Conservation (phyloP, 345 rosid genomes). For the Litchi chinensis region DNA sequence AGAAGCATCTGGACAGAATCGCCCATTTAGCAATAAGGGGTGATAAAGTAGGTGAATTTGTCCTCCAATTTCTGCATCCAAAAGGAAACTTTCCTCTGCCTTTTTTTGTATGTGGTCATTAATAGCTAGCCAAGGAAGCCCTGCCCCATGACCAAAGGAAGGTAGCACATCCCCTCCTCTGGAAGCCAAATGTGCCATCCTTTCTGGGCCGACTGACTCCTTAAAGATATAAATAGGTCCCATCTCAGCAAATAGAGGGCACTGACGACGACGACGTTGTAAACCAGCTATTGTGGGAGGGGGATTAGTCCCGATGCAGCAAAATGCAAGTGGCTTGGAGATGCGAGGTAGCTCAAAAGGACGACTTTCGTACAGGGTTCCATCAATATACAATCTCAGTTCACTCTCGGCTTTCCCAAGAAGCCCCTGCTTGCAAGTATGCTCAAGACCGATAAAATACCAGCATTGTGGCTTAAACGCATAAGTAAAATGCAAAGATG, state of each 20-base stretch:
- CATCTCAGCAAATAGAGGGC: conserved; percentile 99
- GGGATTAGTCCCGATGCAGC: conserved; percentile 98
- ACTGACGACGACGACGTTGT: conserved; percentile 98
- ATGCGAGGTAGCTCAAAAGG: conserved; percentile 95
- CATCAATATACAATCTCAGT: conserved; percentile 87
- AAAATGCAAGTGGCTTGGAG: conserved; percentile 93
- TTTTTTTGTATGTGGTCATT: conserved; percentile 56
- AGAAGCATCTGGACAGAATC: conserved; percentile 98
- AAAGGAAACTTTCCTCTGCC: conserved; percentile 79
- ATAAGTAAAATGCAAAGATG: conserved; percentile 96
- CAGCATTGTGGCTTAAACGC: conserved; percentile 99
- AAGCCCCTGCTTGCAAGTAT: conserved; percentile 78
- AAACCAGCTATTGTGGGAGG: conserved; percentile 99
- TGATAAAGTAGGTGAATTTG: conserved; percentile 88
- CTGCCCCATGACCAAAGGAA: conserved; percentile 89
- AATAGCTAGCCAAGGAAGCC: conserved; percentile 94
- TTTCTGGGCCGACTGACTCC: conserved; percentile 95
- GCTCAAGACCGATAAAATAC: conserved; percentile 97
- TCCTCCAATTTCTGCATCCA: conserved; percentile 93
- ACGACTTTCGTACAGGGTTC: conserved; percentile 88
- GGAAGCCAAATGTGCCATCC: conserved; percentile 86
- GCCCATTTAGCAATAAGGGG: conserved; percentile 83
- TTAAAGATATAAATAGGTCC: conserved; percentile 95
- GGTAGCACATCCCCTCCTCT: conserved; percentile 97
- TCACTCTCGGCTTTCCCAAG: conserved; percentile 97